Percentiles rank a stretch among this genome's conserved stretches.
These are phyloP conservation scores for Colletotrichum chlorophyti DNA, from an alignment of 2,329 filamentous ascomycete species.

Conservation along the genomic window DNA sequence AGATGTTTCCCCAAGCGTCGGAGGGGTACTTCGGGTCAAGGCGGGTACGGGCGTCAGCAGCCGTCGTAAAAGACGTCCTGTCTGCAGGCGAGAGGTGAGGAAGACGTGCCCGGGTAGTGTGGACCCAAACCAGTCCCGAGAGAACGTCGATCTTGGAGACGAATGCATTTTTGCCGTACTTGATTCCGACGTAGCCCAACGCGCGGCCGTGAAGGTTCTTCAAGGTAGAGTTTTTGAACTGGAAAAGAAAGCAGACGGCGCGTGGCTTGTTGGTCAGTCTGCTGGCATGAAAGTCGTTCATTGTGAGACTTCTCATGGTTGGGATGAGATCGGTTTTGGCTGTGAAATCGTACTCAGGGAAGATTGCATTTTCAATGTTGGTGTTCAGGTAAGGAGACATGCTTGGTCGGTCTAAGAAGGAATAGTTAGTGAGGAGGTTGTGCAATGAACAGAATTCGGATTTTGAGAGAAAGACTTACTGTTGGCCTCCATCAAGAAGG, in stretches of 20 bases:
- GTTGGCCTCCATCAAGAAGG: not conserved
- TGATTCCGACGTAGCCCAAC: not conserved
- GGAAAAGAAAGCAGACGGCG: not conserved
- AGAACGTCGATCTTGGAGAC: slow-evolving; percentile 8
- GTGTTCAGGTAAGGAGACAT: not conserved
- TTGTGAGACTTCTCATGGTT: not conserved
- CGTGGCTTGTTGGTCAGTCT: not conserved
- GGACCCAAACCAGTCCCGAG: slow-evolving; percentile 12
- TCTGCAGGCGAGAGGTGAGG: not conserved
- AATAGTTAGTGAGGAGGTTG: not conserved
- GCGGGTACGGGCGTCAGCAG: not conserved
- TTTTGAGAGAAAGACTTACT: not conserved
- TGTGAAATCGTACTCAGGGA: slow-evolving; percentile 13
- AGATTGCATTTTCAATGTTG: not conserved
- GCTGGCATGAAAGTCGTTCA: not conserved
- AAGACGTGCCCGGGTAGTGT: slow-evolving; percentile 6
- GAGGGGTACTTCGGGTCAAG: not conserved
- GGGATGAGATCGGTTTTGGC: not conserved
- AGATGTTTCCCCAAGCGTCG: slow-evolving; percentile 10
- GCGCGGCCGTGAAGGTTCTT: not conserved
- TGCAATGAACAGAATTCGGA: not conserved
- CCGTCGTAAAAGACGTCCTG: slow-evolving; percentile 2
- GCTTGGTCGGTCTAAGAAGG: not conserved
- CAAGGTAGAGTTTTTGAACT: not conserved
- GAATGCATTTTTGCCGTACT: not conserved